These are phyloP conservation scores for Penicillium paxilli DNA, from an alignment of 495 filamentous ascomycete species.

Conservation along the genomic window DNA sequence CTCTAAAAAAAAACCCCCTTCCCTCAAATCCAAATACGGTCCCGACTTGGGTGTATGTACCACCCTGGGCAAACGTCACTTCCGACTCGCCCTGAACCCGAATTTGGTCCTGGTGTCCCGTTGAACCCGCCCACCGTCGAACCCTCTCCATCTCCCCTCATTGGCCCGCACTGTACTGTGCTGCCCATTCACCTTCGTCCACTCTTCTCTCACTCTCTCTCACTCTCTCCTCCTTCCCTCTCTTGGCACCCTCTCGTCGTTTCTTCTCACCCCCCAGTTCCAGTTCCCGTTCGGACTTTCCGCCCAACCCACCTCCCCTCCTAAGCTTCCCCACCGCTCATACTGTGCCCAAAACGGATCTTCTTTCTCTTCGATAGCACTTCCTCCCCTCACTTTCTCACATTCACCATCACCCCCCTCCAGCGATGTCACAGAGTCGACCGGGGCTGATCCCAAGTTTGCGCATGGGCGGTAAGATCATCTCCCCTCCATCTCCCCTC, in stretches of 20 bases:
- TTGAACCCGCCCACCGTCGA: conserved; percentile 1
- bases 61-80: conserved; percentile 7
- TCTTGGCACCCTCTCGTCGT: conserved; percentile 26
- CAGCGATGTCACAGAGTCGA: conserved; percentile 71
- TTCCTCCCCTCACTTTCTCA: conserved; percentile 11
- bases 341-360: conserved; percentile 30
- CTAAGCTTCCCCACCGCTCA: conserved; percentile 26
- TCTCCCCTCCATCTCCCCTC: no score
- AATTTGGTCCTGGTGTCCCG: conserved; percentile 3
- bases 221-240: conserved; percentile 6
- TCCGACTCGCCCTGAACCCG: conserved; percentile 7
- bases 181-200: neutral
- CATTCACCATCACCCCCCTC: neutral
- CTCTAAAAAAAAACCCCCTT: no score
- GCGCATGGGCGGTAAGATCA: conserved; percentile 77
- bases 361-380: conserved; percentile 28
- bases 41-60: no score
- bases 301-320: conserved; percentile 19
- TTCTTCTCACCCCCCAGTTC: conserved; percentile 25
- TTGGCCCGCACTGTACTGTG: neutral
- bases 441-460: conserved; percentile 73
- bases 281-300: conserved; percentile 32
- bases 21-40: no score
- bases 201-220: neutral
- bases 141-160: conserved; percentile 1